phyloP scores from a whole-genome alignment of 805 yeast genomes.

The Tetrapisispora namnaoensis region DNA sequence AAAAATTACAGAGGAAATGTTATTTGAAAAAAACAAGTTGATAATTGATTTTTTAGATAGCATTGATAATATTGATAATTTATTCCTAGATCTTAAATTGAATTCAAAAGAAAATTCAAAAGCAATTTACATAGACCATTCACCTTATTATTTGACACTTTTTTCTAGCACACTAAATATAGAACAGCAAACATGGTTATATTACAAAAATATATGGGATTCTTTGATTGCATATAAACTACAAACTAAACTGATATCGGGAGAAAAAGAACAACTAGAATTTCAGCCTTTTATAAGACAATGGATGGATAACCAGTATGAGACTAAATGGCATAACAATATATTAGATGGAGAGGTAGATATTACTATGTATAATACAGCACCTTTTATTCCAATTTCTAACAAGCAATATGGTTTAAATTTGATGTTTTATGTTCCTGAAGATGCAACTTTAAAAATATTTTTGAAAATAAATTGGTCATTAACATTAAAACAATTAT shows the following conservation, averaged over 20 bases:
- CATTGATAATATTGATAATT: slow-evolving; percentile 8
- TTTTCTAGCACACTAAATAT: slow-evolving; percentile 1
- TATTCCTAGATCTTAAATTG: slow-evolving; percentile 18
- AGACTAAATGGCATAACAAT: slow-evolving; percentile 71
- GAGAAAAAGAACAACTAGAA: slow-evolving; percentile 1
- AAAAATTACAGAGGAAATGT: slow-evolving; percentile 31
- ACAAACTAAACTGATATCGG: slow-evolving; percentile 5
- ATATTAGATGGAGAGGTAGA: slow-evolving; percentile 32
- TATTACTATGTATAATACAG: slow-evolving; percentile 48
- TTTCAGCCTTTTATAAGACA: slow-evolving; percentile 65
- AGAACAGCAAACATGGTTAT: not conserved
- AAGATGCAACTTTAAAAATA: slow-evolving; percentile 10
- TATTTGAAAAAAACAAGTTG: slow-evolving; percentile 40
- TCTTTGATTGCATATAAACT: slow-evolving; percentile 21
- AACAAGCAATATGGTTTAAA: slow-evolving; percentile 14
- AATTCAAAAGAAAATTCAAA: not conserved
- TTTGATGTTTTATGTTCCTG: slow-evolving; percentile 18
- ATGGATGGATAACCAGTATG: slow-evolving; percentile 51
- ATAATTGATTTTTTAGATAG: slow-evolving; percentile 20
- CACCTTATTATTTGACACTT: slow-evolving; percentile 11
- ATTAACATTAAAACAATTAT: slow-evolving; percentile 53
- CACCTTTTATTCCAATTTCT: slow-evolving; percentile 53
- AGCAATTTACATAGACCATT: not conserved
- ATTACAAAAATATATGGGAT: slow-evolving; percentile 14
- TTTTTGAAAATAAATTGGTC: slow-evolving; percentile 18